Conservation (phyloP, 805 yeast species). For the Allodekkera sacchari region DNA sequence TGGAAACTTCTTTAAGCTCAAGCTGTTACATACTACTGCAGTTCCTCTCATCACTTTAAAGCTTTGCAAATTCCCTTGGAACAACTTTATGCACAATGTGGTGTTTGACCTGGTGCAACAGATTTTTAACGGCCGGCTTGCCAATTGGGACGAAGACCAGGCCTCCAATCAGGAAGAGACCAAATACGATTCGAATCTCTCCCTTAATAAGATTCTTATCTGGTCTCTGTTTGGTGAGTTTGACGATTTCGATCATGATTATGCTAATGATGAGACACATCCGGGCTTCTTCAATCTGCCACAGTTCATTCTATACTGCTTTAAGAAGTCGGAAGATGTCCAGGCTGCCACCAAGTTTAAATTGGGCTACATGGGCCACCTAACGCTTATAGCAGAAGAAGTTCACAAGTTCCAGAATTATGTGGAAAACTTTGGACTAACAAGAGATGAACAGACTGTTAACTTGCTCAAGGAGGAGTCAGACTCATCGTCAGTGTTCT, state of each 20-base stretch:
- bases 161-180: constrained; percentile 26
- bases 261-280: constrained; percentile 9
- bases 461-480: constrained; percentile 20
- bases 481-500: constrained; percentile 20
- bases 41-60: constrained; percentile 55
- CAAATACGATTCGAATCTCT: constrained; percentile 23
- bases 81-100: constrained; percentile 93
- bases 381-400: constrained; percentile 50
- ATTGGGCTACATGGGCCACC: constrained; percentile 54
- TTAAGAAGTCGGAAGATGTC: constrained; percentile 18
- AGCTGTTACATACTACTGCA: constrained; percentile 62
- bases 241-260: constrained; percentile 14
- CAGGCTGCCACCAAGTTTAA: constrained; percentile 33
- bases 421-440: constrained; percentile 27
- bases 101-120: constrained; percentile 95
- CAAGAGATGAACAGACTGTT: constrained; percentile 25
- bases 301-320: constrained; percentile 21
- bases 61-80: constrained; percentile 87
- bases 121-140: constrained; percentile 63
- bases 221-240: constrained; percentile 27
- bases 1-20: constrained; percentile 80
- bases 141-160: constrained; percentile 29
- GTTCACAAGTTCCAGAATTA: constrained; percentile 42
- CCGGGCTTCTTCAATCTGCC: constrained; percentile 28
- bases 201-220: constrained; percentile 26